A percentile compares a stretch with the other conserved stretches of the same genome.
These are phyloP conservation scores for Alternaria solani DNA, from an alignment of 2,329 filamentous ascomycete species.

Conservation along the genomic window DNA sequence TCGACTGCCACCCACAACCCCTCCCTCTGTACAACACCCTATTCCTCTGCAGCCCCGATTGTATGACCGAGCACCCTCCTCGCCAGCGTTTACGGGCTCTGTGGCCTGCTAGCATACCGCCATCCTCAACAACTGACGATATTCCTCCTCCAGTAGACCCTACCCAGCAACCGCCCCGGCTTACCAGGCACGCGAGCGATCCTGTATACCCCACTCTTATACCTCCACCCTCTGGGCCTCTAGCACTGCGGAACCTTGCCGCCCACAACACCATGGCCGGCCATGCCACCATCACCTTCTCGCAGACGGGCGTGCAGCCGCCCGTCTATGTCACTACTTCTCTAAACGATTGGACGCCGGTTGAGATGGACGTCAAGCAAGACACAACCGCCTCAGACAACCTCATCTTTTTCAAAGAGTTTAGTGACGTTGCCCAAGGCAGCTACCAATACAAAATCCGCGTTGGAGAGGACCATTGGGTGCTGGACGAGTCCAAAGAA, in stretches of 20 bases:
- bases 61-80: conserved; percentile 29
- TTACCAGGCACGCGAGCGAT: conserved; percentile 27
- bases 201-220: conserved; percentile 10
- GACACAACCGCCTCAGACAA: conserved; percentile 61
- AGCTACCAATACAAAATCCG: conserved; percentile 80
- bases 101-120: conserved; percentile 19
- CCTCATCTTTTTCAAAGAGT: conserved; percentile 65
- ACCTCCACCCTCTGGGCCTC: not conserved
- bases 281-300: conserved; percentile 67
- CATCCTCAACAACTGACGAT: conserved; percentile 41
- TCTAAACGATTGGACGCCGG: conserved; percentile 72
- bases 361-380: conserved; percentile 67
- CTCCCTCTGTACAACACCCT: conserved; percentile 26
- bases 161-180: conserved; percentile 13
- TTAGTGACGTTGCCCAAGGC: conserved; percentile 64
- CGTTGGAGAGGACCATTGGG: conserved; percentile 70
- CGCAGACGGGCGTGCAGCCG: conserved; percentile 66
- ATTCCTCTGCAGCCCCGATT: conserved; percentile 17
- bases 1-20: conserved; percentile 20
- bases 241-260: not conserved
- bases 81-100: conserved; percentile 27
- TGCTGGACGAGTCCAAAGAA: conserved; percentile 68
- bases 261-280: conserved; percentile 29
- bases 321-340: conserved; percentile 76
- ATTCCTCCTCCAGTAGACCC: conserved; percentile 29